phyloP scores from a whole-genome alignment of 2,329 filamentous ascomycete species.

The Cryphonectria radicalis region DNA sequence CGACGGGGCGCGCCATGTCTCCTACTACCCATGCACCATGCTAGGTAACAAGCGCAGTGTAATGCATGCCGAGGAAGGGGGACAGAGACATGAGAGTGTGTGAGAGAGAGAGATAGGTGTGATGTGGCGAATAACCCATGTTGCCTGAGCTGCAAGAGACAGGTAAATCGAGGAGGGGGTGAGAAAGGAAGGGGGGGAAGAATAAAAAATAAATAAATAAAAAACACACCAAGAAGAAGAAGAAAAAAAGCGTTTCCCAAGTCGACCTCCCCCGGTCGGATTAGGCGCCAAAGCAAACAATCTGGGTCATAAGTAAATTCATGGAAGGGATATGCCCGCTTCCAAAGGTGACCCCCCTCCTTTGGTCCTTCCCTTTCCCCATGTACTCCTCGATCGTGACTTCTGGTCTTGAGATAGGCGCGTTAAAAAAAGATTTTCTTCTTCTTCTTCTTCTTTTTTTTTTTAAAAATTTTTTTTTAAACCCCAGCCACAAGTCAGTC shows the following conservation, averaged over 20 bases:
- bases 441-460: too few species aligned
- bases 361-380: not conserved
- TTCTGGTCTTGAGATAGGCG: conserved; percentile 18
- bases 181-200: not conserved
- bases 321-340: conserved; percentile 45
- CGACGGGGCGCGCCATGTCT: conserved; percentile 28
- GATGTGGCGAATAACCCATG: conserved; percentile 51
- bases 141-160: conserved; percentile 36
- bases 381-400: conserved; percentile 26
- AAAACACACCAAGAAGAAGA: not conserved
- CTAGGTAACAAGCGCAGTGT: conserved; percentile 38
- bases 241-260: conserved; percentile 17
- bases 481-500: not conserved
- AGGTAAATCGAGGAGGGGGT: conserved; percentile 32
- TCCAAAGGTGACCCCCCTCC: conserved; percentile 23
- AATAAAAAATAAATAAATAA: not conserved
- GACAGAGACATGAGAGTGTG: not conserved
- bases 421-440: not conserved
- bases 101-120: conserved; percentile 36
- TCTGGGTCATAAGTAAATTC: conserved; percentile 13
- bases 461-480: too few species aligned
- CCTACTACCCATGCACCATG: conserved; percentile 25
- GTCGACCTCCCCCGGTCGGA: conserved; percentile 33
- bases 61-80: conserved; percentile 41
- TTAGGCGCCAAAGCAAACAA: conserved; percentile 22